Evolutionary conservation across 108 stramenopile genomes (phyloP).

Genomic region (Cyclotella choctawhatcheeana): DNA sequence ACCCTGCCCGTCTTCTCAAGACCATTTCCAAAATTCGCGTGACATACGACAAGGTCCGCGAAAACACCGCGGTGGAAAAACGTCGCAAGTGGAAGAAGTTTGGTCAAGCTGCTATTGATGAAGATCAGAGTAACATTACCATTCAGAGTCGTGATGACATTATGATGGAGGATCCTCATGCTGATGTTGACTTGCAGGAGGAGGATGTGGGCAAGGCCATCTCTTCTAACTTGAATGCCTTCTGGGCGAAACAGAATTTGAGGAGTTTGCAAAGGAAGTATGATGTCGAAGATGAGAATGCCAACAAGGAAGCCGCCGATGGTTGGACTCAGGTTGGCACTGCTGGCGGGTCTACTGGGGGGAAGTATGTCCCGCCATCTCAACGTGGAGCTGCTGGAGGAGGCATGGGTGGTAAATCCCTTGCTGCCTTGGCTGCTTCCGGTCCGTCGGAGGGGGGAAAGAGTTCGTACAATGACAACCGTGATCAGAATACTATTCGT

Average conservation of each 20-base stretch:
- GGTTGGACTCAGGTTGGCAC: constrained; percentile 80
- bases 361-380: constrained; percentile 85
- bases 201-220: constrained; percentile 81
- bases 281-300: constrained; percentile 72
- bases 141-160: constrained; percentile 85
- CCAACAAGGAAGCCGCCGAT: constrained; percentile 55
- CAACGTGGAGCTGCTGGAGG: constrained; percentile 57
- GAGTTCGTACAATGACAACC: constrained; percentile 53
- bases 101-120: constrained; percentile 72
- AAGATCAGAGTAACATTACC: constrained; percentile 76
- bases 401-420: constrained; percentile 67
- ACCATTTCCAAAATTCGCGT: constrained; percentile 80
- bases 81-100: constrained; percentile 88
- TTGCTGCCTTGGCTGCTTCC: constrained; percentile 50
- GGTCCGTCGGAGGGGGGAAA: constrained; percentile 37
- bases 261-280: constrained; percentile 89
- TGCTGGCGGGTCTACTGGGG: constrained; percentile 44
- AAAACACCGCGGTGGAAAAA: constrained; percentile 66
- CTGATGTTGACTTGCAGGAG: constrained; percentile 87
- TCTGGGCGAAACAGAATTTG: constrained; percentile 91
- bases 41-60: constrained; percentile 55
- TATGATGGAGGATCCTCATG: constrained; percentile 86
- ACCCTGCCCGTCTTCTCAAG: constrained; percentile 71
- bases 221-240: constrained; percentile 85
- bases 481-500: constrained; percentile 95